Conservation (phyloP, 2,329 filamentous ascomycete genomes). For the Sarocladium kiliense region DNA sequence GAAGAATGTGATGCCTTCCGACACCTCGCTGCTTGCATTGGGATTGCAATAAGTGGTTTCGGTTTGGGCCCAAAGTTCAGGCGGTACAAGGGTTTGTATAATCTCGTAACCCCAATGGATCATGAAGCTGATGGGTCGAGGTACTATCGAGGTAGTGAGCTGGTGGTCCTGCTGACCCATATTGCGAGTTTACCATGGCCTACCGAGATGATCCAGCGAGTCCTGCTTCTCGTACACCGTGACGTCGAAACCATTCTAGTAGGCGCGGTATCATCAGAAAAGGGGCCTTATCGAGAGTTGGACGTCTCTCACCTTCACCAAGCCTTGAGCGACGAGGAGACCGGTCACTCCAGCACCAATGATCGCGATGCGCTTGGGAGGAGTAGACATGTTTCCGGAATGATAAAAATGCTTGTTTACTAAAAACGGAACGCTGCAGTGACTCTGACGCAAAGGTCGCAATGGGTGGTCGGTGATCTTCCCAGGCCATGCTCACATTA, state of each 20-base stretch:
- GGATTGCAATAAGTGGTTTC: constrained; percentile 10
- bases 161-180: background rate
- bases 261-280: background rate
- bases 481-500: no score
- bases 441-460: no score
- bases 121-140: constrained; percentile 11
- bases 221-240: constrained; percentile 6
- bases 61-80: constrained; percentile 8
- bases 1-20: constrained; percentile 10
- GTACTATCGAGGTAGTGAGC: background rate
- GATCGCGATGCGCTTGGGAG: constrained; percentile 13
- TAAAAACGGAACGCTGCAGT: no score
- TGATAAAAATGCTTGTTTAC: no score
- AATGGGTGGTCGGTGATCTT: no score
- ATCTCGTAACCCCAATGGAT: constrained; percentile 11
- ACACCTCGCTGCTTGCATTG: background rate
- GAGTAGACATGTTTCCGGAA: background rate
- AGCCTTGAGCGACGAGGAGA: constrained; percentile 13
- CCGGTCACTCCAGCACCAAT: constrained; percentile 14
- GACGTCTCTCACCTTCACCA: background rate
- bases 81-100: constrained; percentile 3
- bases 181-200: background rate
- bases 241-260: constrained; percentile 5
- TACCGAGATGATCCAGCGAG: background rate
- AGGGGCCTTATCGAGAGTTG: background rate